Base-by-base conservation (phyloP, 495 filamentous ascomycete species). In the Halenospora varia region DNA sequence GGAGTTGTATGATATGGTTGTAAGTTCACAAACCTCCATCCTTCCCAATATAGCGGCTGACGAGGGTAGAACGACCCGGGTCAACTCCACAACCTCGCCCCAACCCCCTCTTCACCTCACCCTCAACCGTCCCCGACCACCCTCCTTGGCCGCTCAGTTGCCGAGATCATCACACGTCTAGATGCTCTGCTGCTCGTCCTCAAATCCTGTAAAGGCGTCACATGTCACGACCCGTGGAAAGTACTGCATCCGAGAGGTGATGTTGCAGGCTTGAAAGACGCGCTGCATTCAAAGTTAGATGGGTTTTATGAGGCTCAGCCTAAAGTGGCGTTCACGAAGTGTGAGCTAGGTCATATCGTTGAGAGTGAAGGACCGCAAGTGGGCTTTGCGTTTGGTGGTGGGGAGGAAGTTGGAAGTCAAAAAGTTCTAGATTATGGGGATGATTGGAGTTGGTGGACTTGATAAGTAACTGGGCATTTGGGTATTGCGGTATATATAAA, bases 111-210 rank as follows among this genome's bases (percentile, higher is more conserved):
- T 24, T n/a, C 13, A n/a, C 47, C 47, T 22, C 23, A 18, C 13
- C 24, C 50, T 22, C 10, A 53, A n/a, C 6, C 15, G 18, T 13
- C 35, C 29, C 11, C 19, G 3, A 11, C 39, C 19, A 44, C 26
- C 15, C 57, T 77, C 24, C 68, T 78, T 2, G 73, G 74, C 1
- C 66, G 69, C n/a, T 62, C 67, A n/a, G 42, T 77, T 0, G 18
- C 51, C 1, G 66, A 68, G 2, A 57, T 79, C 1, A 64, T 76
- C 10, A 52, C 61, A 6, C 77, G 82, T 2, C 72, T 85, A 0
- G 81, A 86, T 62, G 77, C 79, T 4, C 66, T 84, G 0, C 68
- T 85, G 0, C 64, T 86, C 24, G 79, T 84, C 0, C 69, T 82
- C 11, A 84, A 86, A 57, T 82, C 78, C 3, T 85, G 83, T 67